phyloP scores from a whole-genome alignment of 2,329 filamentous ascomycete genomes.

The Alternaria longipes region DNA sequence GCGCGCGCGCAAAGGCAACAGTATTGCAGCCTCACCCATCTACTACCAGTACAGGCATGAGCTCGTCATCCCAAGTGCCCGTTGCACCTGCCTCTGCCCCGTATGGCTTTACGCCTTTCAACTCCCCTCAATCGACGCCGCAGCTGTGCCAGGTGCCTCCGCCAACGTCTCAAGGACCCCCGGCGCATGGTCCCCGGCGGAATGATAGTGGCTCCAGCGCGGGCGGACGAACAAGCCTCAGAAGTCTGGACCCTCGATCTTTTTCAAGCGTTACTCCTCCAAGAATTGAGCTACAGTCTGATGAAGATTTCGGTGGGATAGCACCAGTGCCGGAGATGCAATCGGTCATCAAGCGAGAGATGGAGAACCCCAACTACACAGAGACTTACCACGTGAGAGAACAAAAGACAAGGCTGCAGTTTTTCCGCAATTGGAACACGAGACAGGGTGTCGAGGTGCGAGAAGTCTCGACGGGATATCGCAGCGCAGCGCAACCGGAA shows the following conservation, averaged over 20 bases:
- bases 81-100: conserved; percentile 33
- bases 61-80: conserved; percentile 41
- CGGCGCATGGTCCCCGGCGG: conserved; percentile 43
- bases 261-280: conserved; percentile 50
- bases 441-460: conserved; percentile 40
- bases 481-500: conserved; percentile 46
- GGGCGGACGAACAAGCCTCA: conserved; percentile 34
- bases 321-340: conserved; percentile 43
- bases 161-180: conserved; percentile 32
- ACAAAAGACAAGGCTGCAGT: conserved; percentile 36
- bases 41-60: conserved; percentile 43
- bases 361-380: conserved; percentile 37
- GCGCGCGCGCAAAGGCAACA: conserved; percentile 84
- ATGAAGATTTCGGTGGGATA: conserved; percentile 46
- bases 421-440: conserved; percentile 32
- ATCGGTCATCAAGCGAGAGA: conserved; percentile 41
- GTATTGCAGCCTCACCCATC: conserved; percentile 71
- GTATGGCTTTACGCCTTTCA: conserved; percentile 51
- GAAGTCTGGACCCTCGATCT: conserved; percentile 41
- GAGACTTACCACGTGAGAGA: conserved; percentile 44
- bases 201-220: conserved; percentile 46
- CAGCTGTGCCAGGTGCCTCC: conserved; percentile 41
- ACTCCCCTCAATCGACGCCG: conserved; percentile 47
- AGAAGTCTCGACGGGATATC: conserved; percentile 47
- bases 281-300: conserved; percentile 45